These are phyloP conservation scores for Leccinum variicolor DNA, from an alignment of 768 basidiomycete species.

Conservation along the genomic window DNA sequence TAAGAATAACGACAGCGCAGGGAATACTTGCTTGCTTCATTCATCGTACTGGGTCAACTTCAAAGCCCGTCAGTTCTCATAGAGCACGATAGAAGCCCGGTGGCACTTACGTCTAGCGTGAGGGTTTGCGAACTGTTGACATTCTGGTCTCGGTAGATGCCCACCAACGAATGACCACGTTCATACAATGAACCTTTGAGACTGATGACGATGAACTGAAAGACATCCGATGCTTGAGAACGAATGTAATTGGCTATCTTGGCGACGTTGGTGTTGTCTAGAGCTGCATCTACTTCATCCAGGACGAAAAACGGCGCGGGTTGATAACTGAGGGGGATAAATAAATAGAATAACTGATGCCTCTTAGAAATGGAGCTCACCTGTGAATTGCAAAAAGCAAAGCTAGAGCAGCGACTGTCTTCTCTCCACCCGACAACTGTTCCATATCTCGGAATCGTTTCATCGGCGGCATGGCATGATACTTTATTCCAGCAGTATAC, in stretches of 20 bases:
- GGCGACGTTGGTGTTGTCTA: conserved; percentile 98
- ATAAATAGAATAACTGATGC: background rate
- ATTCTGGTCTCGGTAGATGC: conserved; percentile 92
- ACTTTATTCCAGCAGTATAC: conserved; percentile 88
- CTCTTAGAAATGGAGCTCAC: conserved; percentile 37
- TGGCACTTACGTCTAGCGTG: conserved; percentile 74
- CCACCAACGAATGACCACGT: conserved; percentile 84
- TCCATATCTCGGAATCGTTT: conserved; percentile 99
- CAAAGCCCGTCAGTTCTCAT: conserved; percentile 6
- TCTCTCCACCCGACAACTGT: conserved; percentile 96
- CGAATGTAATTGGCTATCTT: conserved; percentile 94
- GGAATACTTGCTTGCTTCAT: conserved; percentile 12
- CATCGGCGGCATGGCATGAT: conserved; percentile 99
- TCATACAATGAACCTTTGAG: conserved; percentile 93
- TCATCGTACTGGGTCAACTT: conserved; percentile 31
- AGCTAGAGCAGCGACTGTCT: conserved; percentile 97
- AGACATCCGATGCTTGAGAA: conserved; percentile 72
- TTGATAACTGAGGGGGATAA: conserved; percentile 63
- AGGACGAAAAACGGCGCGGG: conserved; percentile 97
- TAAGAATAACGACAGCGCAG: conserved; percentile 20
- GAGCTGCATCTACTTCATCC: conserved; percentile 97
- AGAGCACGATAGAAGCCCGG: background rate
- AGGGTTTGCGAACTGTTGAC: conserved; percentile 89
- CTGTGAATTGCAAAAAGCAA: conserved; percentile 96
- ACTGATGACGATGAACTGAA: conserved; percentile 98